These are phyloP conservation scores for Rhexocercosporidium sp. DNA, from an alignment of 2,329 filamentous ascomycete genomes.

Conservation along the genomic window DNA sequence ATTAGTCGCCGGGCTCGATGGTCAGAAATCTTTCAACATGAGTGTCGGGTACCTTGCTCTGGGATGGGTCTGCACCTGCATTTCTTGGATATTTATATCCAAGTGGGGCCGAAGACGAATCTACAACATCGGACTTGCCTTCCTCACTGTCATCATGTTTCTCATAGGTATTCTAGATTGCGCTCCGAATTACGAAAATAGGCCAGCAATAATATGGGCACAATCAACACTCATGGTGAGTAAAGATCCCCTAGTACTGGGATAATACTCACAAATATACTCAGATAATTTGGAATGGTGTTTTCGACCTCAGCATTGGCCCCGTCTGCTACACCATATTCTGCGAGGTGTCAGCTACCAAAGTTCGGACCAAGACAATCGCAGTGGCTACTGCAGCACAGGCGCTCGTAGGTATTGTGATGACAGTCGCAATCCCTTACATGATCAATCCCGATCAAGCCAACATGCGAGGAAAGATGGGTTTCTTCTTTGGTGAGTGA, in stretches of 20 bases:
- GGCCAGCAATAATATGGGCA: slow-evolving; percentile 30
- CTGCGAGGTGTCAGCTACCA: slow-evolving; percentile 51
- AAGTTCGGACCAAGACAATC: slow-evolving; percentile 43
- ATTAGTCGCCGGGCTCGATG: slow-evolving; percentile 60
- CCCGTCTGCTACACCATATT: slow-evolving; percentile 49
- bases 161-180: slow-evolving; percentile 46
- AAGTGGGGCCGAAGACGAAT: slow-evolving; percentile 67
- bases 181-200: slow-evolving; percentile 38
- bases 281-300: slow-evolving; percentile 31
- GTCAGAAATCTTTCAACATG: slow-evolving; percentile 61
- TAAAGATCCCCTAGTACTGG: slow-evolving; percentile 14
- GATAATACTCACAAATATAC: slow-evolving; percentile 26
- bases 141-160: slow-evolving; percentile 59
- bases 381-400: slow-evolving; percentile 34
- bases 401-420: slow-evolving; percentile 29
- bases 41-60: slow-evolving; percentile 68
- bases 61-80: slow-evolving; percentile 64
- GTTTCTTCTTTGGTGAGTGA: slow-evolving; percentile 39
- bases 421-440: slow-evolving; percentile 38
- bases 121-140: slow-evolving; percentile 61
- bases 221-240: slow-evolving; percentile 30
- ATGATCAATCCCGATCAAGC: slow-evolving; percentile 44
- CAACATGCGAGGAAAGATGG: slow-evolving; percentile 38
- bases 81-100: slow-evolving; percentile 68
- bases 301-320: slow-evolving; percentile 39